These are phyloP conservation scores for Ophiocordyceps unilateralis DNA, from an alignment of 2,329 filamentous ascomycete genomes.

Conservation along the genomic window DNA sequence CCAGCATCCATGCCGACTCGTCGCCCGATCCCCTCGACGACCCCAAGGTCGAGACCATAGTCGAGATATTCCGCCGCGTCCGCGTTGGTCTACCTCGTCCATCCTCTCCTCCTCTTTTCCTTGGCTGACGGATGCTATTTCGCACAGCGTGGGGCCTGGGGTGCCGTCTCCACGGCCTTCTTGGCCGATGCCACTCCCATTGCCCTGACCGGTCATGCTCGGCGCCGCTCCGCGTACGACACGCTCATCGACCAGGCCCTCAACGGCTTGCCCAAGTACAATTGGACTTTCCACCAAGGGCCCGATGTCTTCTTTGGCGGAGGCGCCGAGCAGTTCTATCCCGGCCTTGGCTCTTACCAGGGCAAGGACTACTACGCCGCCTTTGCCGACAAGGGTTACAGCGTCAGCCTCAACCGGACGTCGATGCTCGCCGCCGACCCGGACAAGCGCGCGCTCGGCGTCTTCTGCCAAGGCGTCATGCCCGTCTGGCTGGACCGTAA, in stretches of 20 bases:
- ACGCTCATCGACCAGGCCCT: slow-evolving; percentile 61
- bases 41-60: slow-evolving; percentile 72
- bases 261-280: slow-evolving; percentile 62
- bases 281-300: slow-evolving; percentile 57
- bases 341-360: slow-evolving; percentile 45
- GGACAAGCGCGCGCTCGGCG: slow-evolving; percentile 50
- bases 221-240: slow-evolving; percentile 50
- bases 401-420: slow-evolving; percentile 58
- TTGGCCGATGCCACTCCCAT: slow-evolving; percentile 71
- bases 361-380: slow-evolving; percentile 65
- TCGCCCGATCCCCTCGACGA: slow-evolving; percentile 60
- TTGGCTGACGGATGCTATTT: background rate
- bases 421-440: slow-evolving; percentile 40
- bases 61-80: slow-evolving; percentile 58
- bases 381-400: slow-evolving; percentile 57
- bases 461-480: slow-evolving; percentile 60
- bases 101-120: background rate
- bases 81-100: slow-evolving; percentile 26
- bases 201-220: slow-evolving; percentile 55
- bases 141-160: slow-evolving; percentile 33
- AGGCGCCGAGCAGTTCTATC: slow-evolving; percentile 65
- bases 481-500: slow-evolving; percentile 80
- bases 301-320: slow-evolving; percentile 72
- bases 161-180: slow-evolving; percentile 63
- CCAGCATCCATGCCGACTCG: slow-evolving; percentile 57